These are phyloP conservation scores for Blastomyces gilchristii DNA, from an alignment of 2,329 filamentous ascomycete genomes.

Conservation along the genomic window DNA sequence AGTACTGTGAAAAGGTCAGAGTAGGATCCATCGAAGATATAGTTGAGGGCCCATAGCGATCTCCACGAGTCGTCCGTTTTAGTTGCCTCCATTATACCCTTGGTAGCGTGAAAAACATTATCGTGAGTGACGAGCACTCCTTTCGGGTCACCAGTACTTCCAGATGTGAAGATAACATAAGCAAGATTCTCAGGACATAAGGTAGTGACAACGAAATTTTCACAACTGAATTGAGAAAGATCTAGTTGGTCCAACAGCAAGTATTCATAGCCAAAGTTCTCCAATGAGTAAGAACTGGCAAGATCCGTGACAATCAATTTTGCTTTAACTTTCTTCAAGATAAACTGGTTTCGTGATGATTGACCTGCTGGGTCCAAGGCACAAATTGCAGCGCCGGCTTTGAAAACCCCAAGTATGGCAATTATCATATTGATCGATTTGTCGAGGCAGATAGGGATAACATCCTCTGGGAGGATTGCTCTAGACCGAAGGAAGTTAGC, in stretches of 20 bases:
- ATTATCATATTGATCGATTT: slow-evolving; percentile 23
- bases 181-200: slow-evolving; percentile 43
- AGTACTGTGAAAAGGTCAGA: slow-evolving; percentile 86
- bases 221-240: background rate
- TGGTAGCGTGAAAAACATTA: slow-evolving; percentile 65
- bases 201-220: background rate
- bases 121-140: slow-evolving; percentile 67
- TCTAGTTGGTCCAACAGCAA: background rate
- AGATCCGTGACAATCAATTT: slow-evolving; percentile 33
- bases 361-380: slow-evolving; percentile 64
- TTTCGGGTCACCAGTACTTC: slow-evolving; percentile 69
- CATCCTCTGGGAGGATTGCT: slow-evolving; percentile 20
- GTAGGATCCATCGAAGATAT: slow-evolving; percentile 78
- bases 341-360: slow-evolving; percentile 46
- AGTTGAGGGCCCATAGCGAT: slow-evolving; percentile 66
- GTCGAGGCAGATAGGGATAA: slow-evolving; percentile 20
- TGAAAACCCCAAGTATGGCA: slow-evolving; percentile 39
- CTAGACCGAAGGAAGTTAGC: slow-evolving; percentile 13
- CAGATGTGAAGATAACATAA: slow-evolving; percentile 74
- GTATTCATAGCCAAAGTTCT: background rate
- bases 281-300: background rate
- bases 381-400: slow-evolving; percentile 66
- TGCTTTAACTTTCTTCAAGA: slow-evolving; percentile 52
- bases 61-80: slow-evolving; percentile 43
- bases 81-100: slow-evolving; percentile 63